Evolutionary conservation across 306 rosid species (phyloP), one percentile per base, ranked within the genome.

Genomic region (Prunus mira): DNA sequence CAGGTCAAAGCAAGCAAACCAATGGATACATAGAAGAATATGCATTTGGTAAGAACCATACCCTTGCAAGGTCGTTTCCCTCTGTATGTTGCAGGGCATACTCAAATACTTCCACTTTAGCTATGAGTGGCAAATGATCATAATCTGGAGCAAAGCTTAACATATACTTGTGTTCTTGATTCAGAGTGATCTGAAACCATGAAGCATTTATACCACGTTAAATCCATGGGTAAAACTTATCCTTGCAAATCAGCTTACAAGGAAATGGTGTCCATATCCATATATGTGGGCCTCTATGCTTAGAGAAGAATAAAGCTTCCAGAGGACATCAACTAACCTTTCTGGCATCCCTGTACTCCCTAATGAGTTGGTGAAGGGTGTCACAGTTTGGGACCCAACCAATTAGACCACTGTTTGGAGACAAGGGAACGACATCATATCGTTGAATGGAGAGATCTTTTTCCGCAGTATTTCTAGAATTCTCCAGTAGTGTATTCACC

Each of bases 311-410:
- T 2, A 3, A 83, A 24, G 63, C 38, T 54, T 34, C 43, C 22
- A 70, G 45, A n/a, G 61, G 45, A 76, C 24, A 71, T 60, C 50
- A 73, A 78, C 93, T 54, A 47, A 95, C 98, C 98, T 95, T 95
- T 82, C 97, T 87, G 65, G 97, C 97, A 71, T 95, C 97, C 79
- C 98, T 83, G 78, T 86, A 92, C 87, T 92, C 98, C 65, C 96
- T 88, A 81, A 95, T 95, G 72, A 95, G 98, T 0, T 88, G 82
- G 85, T 95, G 90, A 72, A 95, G 84, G 71, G 98, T 95, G 83
- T 95, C 98, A 81, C 97, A 95, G 57, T 92, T 82, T 65, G 98
- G 98, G 81, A 95, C 98, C 98, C 98, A 95, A 76, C 90, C 98
- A 76, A 95, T 95, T 73, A 95, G 79, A 73, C 98, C 98, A 87